phyloP scores from a whole-genome alignment of 768 basidiomycete species.

The Tephrocybe sp. region DNA sequence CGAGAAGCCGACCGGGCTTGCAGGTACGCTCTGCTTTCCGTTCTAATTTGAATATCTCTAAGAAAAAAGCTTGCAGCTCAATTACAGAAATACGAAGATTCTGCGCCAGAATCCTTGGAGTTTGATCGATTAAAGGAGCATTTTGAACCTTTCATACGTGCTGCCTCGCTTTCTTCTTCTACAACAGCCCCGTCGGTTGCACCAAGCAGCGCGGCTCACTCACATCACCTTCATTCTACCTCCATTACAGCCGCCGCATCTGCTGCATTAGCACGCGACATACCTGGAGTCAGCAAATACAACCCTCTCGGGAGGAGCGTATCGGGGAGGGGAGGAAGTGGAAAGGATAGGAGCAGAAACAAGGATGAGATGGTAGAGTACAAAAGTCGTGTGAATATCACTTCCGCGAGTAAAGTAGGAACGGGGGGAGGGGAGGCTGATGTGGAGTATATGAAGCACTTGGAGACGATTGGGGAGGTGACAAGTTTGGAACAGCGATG shows the following conservation, averaged over 20 bases:
- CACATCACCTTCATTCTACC: conserved; percentile 74
- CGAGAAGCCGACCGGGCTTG: conserved; percentile 95
- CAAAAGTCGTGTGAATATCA: conserved; percentile 65
- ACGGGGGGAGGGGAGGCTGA: conserved; percentile 66
- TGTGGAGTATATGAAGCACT: conserved; percentile 63
- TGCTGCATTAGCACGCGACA: conserved; percentile 84
- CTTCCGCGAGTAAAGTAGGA: conserved; percentile 48
- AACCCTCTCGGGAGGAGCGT: conserved; percentile 54
- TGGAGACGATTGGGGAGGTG: conserved; percentile 62
- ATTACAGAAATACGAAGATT: conserved; percentile 86
- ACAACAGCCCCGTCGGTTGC: conserved; percentile 41
- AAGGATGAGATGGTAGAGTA: conserved; percentile 81
- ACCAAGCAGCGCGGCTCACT: conserved; percentile 49
- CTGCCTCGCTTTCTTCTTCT: conserved; percentile 72
- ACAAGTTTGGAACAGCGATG: conserved; percentile 77
- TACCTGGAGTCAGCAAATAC: conserved; percentile 78
- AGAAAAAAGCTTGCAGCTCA: conserved; percentile 56
- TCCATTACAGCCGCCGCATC: conserved; percentile 89
- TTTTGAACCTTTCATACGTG: conserved; percentile 92
- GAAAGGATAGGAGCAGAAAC: conserved; percentile 62
- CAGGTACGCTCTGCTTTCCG: conserved; percentile 46
- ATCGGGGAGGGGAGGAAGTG: conserved; percentile 40
- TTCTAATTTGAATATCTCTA: conserved; percentile 20
- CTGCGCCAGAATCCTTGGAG: conserved; percentile 79
- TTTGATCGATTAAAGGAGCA: conserved; percentile 96